These are phyloP conservation scores for Ceratocystis eucalypticola DNA, from an alignment of 2,329 filamentous ascomycete species.

Conservation along the genomic window DNA sequence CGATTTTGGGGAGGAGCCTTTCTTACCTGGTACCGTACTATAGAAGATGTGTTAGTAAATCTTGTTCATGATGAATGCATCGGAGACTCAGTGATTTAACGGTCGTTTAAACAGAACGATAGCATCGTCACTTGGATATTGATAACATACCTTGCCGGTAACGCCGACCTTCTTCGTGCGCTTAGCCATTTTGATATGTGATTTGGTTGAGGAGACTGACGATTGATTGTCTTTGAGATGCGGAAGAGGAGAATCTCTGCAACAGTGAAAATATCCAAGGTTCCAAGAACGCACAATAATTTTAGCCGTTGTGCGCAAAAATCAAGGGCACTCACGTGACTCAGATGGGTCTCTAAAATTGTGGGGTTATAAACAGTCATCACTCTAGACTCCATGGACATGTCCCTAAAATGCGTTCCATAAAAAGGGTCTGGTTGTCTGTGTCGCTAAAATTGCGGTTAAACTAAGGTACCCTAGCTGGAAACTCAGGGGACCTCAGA, in stretches of 20 bases:
- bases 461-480: background rate
- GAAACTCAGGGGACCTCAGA: slow-evolving; percentile 15
- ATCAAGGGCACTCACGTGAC: slow-evolving; percentile 18
- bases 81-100: background rate
- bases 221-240: slow-evolving; percentile 22
- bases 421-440: slow-evolving; percentile 3
- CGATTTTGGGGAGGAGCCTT: slow-evolving; percentile 9
- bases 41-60: slow-evolving; percentile 23
- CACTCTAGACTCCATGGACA: background rate
- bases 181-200: slow-evolving; percentile 67
- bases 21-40: slow-evolving; percentile 94
- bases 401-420: background rate
- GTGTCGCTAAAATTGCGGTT: background rate
- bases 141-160: slow-evolving; percentile 45
- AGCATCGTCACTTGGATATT: slow-evolving; percentile 6
- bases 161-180: slow-evolving; percentile 96
- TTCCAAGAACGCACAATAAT: slow-evolving; percentile 18
- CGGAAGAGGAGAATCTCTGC: slow-evolving; percentile 16
- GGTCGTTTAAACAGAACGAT: background rate
- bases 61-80: background rate
- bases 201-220: slow-evolving; percentile 23
- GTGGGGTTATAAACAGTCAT: slow-evolving; percentile 13
- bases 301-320: slow-evolving; percentile 19
- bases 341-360: slow-evolving; percentile 7
- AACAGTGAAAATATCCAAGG: slow-evolving; percentile 18